phyloP scores from a whole-genome alignment of 805 yeast species.

The Sporopachydermia quercuum region DNA sequence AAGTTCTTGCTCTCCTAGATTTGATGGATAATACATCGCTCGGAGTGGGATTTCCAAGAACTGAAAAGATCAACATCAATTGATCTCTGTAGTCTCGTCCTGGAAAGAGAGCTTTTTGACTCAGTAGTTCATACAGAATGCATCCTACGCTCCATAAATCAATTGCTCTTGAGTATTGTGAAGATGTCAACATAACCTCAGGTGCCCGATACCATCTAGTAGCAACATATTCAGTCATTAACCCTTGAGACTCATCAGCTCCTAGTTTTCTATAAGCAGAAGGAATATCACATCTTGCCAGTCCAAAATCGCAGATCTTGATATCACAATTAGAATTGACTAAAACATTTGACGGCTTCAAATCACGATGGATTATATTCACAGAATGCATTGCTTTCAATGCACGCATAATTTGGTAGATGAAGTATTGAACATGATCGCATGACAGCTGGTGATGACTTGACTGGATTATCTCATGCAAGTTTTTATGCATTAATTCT shows the following conservation, averaged over 20 bases:
- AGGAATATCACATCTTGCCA: slow-evolving; percentile 33
- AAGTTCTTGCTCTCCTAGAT: slow-evolving; percentile 63
- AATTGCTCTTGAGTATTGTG: slow-evolving; percentile 61
- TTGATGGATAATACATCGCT: slow-evolving; percentile 65
- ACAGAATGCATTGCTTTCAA: slow-evolving; percentile 59
- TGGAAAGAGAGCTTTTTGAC: slow-evolving; percentile 9
- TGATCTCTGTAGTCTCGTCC: slow-evolving; percentile 6
- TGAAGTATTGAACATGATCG: slow-evolving; percentile 57
- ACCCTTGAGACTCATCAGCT: slow-evolving; percentile 22
- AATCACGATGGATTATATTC: slow-evolving; percentile 60
- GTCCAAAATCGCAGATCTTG: slow-evolving; percentile 68
- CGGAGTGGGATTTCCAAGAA: slow-evolving; percentile 57
- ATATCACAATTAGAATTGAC: slow-evolving; percentile 59
- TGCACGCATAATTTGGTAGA: slow-evolving; percentile 57
- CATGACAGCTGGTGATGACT: slow-evolving; percentile 34
- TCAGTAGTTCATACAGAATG: neutral
- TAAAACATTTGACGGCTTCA: slow-evolving; percentile 60
- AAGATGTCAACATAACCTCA: slow-evolving; percentile 62
- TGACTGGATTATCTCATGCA: slow-evolving; percentile 45
- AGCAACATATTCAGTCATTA: slow-evolving; percentile 69
- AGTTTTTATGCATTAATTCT: slow-evolving; percentile 65
- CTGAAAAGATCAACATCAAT: slow-evolving; percentile 33
- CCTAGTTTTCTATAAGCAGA: slow-evolving; percentile 32
- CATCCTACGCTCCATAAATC: slow-evolving; percentile 58
- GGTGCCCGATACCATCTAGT: slow-evolving; percentile 82